Conservation (phyloP, 148 eudicot species). For the Vaccinium vitisidaea region DNA sequence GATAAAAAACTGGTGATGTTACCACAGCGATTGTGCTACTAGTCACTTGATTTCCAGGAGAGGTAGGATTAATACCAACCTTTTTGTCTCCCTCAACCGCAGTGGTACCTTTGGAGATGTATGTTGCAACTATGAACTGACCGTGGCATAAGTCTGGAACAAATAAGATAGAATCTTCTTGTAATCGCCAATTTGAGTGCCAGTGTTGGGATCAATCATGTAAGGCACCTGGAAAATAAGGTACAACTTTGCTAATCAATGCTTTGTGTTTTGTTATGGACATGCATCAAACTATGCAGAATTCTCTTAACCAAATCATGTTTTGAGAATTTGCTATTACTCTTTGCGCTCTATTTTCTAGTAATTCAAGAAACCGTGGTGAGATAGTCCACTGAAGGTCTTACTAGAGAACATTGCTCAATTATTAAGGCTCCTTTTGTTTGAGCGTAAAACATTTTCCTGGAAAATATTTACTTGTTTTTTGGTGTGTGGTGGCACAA, state of each 20-base stretch:
- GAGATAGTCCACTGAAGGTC: not conserved
- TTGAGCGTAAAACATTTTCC: not conserved
- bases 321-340: not conserved
- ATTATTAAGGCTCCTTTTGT: too few species aligned
- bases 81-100: not conserved
- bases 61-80: not conserved
- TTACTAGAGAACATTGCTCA: too few species aligned
- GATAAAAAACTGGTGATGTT: not conserved
- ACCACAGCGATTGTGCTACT: not conserved
- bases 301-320: not conserved
- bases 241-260: not conserved
- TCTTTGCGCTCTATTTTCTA: not conserved
- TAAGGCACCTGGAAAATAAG: constrained; percentile 49
- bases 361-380: not conserved
- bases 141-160: constrained; percentile 39
- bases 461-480: too few species aligned
- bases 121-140: not conserved
- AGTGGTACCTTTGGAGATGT: too few species aligned
- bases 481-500: too few species aligned
- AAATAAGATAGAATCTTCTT: constrained; percentile 50
- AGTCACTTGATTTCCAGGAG: not conserved
- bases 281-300: not conserved
- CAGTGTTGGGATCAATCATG: constrained; percentile 57
- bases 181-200: constrained; percentile 44
- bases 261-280: not conserved